These are phyloP conservation scores for Croton setiger DNA, from an alignment of 441 rosid genomes.

Conservation along the genomic window DNA sequence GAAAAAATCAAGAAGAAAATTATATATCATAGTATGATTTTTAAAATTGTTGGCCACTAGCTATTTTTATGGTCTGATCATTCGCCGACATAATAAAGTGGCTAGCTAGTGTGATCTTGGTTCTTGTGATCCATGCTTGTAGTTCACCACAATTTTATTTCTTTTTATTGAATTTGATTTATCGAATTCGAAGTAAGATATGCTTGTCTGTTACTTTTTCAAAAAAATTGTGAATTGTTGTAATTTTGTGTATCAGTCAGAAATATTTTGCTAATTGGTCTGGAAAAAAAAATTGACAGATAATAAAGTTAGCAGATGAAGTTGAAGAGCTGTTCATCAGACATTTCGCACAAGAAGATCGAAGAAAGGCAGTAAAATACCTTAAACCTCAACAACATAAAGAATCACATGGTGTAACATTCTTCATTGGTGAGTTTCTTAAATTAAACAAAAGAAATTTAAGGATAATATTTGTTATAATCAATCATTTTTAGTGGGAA, in stretches of 20 bases:
- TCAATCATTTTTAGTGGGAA: constrained; percentile 28
- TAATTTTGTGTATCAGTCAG: constrained; percentile 10
- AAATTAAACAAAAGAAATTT: not conserved
- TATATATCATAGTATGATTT: constrained; percentile 9
- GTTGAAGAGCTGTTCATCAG: constrained; percentile 80
- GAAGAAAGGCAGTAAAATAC: constrained; percentile 79
- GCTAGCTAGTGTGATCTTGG: constrained; percentile 27
- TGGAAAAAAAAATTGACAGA: constrained; percentile 73
- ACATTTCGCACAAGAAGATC: constrained; percentile 77
- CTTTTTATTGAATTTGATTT: constrained; percentile 8
- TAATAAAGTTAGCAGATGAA: constrained; percentile 69
- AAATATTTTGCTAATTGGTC: constrained; percentile 24
- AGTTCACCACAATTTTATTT: constrained; percentile 13
- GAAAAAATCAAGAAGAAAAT: constrained; percentile 16
- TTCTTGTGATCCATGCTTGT: constrained; percentile 16
- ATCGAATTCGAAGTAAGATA: constrained; percentile 28
- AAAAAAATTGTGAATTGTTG: not conserved
- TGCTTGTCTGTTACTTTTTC: constrained; percentile 30
- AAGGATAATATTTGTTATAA: constrained; percentile 10
- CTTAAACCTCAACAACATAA: constrained; percentile 72
- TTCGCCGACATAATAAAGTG: constrained; percentile 40
- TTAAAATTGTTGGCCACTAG: constrained; percentile 30
- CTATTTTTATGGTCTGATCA: constrained; percentile 15
- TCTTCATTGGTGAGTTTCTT: constrained; percentile 75
- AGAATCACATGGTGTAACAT: constrained; percentile 84